Evolutionary conservation across 805 yeast species (phyloP), one percentile per base, ranked within the genome.

Genomic region (Hanseniaspora vineae): DNA sequence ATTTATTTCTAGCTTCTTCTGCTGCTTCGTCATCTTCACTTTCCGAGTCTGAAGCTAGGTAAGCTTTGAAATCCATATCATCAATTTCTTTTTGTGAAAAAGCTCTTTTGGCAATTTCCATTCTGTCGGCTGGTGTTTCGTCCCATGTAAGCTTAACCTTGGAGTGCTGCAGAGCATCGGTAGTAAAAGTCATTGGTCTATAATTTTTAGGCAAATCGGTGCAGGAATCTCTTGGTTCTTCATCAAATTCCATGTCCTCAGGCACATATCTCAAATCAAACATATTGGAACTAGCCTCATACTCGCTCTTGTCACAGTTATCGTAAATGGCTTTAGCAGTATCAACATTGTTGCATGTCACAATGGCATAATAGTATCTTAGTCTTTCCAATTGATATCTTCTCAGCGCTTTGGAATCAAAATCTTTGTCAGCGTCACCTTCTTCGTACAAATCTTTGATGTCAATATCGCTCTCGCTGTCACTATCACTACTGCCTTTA

Each of bases 141-240:
- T 92, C 98, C 98, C 98, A 92, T 0, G 97, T 89, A 54, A 92
- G 72, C 63, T 86, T 89, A 45, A 92, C 98, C 58, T 89, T 92
- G 14, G 97, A 89, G 60, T 88, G 96, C 62, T 92, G 96, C 50
- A 92, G 71, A 0, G 98, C 98, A 66, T 86, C 97, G 3, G 98
- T 92, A 31, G 85, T 84, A 64, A 92, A 92, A 10, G 73, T 70
- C 19, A 67, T 62, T 17, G 98, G 98, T 54, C 78, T 80, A 65
- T 92, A 92, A 44, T 76, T 76, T 2, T 78, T 66, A 6, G 97
- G 96, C 9, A 88, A 68, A 52, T 76, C 76, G 19, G 68, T 66
- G 66, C 97, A 86, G 32, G 62, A 60, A 57, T 92, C 97, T 55
- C 78, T 75, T 40, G 94, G 81, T 49, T 76, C 77, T 11, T 48